Conservation (phyloP, 495 filamentous ascomycete genomes). For the Aspergillus bridgeri region DNA sequence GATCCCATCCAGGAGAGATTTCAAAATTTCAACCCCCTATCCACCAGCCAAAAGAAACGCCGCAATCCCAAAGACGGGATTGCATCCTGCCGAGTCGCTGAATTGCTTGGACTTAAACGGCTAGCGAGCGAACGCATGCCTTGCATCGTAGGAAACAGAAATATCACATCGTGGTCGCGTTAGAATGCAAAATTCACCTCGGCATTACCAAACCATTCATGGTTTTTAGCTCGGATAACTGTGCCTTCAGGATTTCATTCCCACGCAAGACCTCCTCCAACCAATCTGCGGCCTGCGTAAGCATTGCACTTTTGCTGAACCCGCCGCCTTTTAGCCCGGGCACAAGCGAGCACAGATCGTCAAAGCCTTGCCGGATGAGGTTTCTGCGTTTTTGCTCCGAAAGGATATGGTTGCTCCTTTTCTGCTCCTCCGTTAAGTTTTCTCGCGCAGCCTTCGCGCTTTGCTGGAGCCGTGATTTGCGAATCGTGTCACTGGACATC, state of each 20-base stretch:
- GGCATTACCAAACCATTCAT: constrained; percentile 45
- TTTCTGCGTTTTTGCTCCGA: constrained; percentile 85
- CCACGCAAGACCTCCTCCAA: constrained; percentile 67
- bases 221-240: constrained; percentile 43
- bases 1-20: neutral
- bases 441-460: constrained; percentile 56
- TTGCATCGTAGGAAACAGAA: constrained; percentile 7
- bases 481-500: constrained; percentile 29
- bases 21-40: neutral
- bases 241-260: constrained; percentile 52
- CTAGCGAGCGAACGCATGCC: neutral
- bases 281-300: constrained; percentile 68
- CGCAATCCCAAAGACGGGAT: neutral
- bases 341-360: constrained; percentile 66
- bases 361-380: constrained; percentile 73
- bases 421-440: constrained; percentile 80
- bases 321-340: constrained; percentile 66
- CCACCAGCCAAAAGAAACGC: neutral
- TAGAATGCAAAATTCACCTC: constrained; percentile 24
- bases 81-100: neutral
- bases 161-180: constrained; percentile 24
- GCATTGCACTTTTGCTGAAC: constrained; percentile 75
- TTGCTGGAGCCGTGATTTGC: constrained; percentile 30
- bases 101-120: neutral
- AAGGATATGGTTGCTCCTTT: constrained; percentile 80